Evolutionary conservation across 2,329 filamentous ascomycete species (phyloP), one percentile per base, ranked within the genome.

Genomic region (Colletotrichum tofieldiae): DNA sequence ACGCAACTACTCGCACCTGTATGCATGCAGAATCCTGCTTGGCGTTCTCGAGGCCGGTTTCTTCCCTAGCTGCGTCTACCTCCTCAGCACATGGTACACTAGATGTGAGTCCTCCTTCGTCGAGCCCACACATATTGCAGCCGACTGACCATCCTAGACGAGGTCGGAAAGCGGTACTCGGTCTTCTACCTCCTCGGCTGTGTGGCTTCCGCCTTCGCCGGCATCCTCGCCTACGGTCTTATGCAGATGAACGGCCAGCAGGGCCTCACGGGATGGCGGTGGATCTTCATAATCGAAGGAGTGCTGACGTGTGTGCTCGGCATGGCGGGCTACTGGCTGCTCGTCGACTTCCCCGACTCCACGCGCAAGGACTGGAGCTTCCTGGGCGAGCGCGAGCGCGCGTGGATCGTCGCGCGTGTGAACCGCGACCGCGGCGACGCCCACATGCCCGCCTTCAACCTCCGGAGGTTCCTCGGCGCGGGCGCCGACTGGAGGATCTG

Each of bases 11-110:
- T 76, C 78, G 1, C 78, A 86, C 32, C 79, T 93, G 65, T 83
- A 89, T 0, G 90, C 82, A 0, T 80, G 92, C 49, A 84, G 92
- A 55, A 81, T 90, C 0, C 66, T 93, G 1, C 84, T 93, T 20
- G 92, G 92, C 60, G 74, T 91, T 2, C 85, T 93, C 35, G 92
- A 94, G 78, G 88, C 90, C n/a, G 90, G 92, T 0, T 93, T 92
- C 81, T 94, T 94, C 80, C 92, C 92, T 0, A 89, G 89, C 63
- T 92, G 89, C 62, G 91, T 93, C 0, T 94, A 93, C 77, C 83
- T 94, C 7, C 86, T 94, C n/a, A 92, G 89, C 72, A 93, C 91
- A 45, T 94, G 92, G 92, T 93, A 93, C 77, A 91, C 90, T 0
- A 82, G 90, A 80, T 92, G 88, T 89, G 80, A 85, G 86, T 29